Conservation (phyloP, 2,329 filamentous ascomycete genomes). For the Arthrobotrys sinensis region DNA sequence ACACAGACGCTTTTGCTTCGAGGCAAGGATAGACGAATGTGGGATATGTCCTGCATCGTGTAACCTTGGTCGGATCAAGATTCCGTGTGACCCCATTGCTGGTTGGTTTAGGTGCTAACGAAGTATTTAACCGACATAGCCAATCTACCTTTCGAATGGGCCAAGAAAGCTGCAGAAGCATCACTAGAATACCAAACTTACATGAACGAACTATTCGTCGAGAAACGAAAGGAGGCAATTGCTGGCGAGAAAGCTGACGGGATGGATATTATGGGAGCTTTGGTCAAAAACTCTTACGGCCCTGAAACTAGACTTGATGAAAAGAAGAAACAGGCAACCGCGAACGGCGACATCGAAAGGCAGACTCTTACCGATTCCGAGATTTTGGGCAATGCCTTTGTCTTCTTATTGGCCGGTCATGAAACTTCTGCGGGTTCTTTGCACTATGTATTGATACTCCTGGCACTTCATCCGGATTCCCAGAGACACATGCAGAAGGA, state of each 20-base stretch:
- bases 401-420: slow-evolving; percentile 80
- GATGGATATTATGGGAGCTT: slow-evolving; percentile 72
- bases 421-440: slow-evolving; percentile 84
- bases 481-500: slow-evolving; percentile 80
- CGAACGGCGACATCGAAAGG: slow-evolving; percentile 62
- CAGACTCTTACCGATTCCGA: slow-evolving; percentile 74
- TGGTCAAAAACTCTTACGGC: slow-evolving; percentile 70
- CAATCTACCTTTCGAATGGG: slow-evolving; percentile 71
- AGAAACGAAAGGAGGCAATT: slow-evolving; percentile 72
- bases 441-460: slow-evolving; percentile 78
- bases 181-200: slow-evolving; percentile 78
- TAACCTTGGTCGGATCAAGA: background rate
- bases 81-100: background rate
- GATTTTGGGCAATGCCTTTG: slow-evolving; percentile 80
- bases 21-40: background rate
- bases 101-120: background rate
- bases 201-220: slow-evolving; percentile 78
- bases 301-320: slow-evolving; percentile 39
- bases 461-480: slow-evolving; percentile 76
- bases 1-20: background rate
- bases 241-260: slow-evolving; percentile 65
- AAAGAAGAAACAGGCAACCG: slow-evolving; percentile 39
- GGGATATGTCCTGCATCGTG: background rate
- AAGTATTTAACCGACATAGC: slow-evolving; percentile 64
- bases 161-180: slow-evolving; percentile 72